Evolutionary conservation across 1,284 basidiomycete genomes (phyloP).

Genomic region (Cryptococcus hybrid): DNA sequence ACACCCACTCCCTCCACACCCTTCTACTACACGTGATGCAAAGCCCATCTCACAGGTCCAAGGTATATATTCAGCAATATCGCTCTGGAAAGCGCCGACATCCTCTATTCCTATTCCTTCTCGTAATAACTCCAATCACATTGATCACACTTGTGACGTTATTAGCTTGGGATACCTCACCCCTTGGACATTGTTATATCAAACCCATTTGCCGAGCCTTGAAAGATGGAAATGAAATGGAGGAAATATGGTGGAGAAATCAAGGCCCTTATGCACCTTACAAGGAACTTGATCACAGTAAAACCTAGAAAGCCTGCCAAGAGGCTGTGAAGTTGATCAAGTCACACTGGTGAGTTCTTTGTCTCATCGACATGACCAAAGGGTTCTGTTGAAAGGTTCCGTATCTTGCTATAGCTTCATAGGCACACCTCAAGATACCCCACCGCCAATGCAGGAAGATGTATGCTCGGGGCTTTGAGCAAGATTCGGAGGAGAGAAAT

Average conservation of each 20-base stretch:
- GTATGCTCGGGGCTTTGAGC: conserved; percentile 54
- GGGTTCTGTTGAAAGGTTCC: background rate
- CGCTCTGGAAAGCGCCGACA: no score
- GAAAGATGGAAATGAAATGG: conserved; percentile 18
- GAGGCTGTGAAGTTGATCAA: conserved; percentile 43
- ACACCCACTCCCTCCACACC: no score
- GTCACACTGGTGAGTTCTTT: conserved; percentile 37
- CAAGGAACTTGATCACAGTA: conserved; percentile 16
- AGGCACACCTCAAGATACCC: conserved; percentile 80
- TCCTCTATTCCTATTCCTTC: no score
- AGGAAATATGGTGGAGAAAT: conserved; percentile 32
- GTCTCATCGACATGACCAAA: background rate
- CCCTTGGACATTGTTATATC: conserved; percentile 31
- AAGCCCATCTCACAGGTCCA: no score
- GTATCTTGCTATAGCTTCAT: conserved; percentile 61
- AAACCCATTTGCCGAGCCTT: conserved; percentile 29
- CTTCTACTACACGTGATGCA: no score
- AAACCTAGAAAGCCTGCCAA: conserved; percentile 26
- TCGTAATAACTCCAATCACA: no score
- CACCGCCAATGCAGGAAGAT: conserved; percentile 55
- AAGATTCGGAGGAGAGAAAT: conserved; percentile 51
- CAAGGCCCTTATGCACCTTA: conserved; percentile 41
- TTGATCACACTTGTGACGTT: conserved; percentile 46
- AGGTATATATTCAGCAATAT: no score
- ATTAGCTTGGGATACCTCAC: conserved; percentile 65